Evolutionary conservation across 306 rosid genomes (phyloP), one percentile per base, ranked within the genome.

Genomic region (Pyrus pyrifolia): DNA sequence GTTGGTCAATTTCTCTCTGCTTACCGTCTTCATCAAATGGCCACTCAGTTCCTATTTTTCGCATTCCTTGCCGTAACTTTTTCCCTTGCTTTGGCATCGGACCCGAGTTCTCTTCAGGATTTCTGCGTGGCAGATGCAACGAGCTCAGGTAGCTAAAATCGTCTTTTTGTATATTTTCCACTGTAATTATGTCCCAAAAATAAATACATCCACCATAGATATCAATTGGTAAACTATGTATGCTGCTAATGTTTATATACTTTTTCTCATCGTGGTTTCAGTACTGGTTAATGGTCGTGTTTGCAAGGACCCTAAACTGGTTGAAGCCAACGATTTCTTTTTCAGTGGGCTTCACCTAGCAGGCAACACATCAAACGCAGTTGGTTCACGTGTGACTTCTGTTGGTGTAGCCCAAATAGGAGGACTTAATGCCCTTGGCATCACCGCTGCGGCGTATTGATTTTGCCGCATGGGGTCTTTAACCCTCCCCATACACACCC

Each of bases 401-500:
- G 72, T 66, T 1, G 65, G 74, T 6, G 81, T 66, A 3, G 14
- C 18, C 17, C 81, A 79, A 27, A 69, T 83, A 12, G 67, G 62
- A 1, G 83, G 86, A 18, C 72, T 83, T 17, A 83, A 83, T 78
- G 74, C 83, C n/a, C 68, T 83, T 2, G 78, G 78, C 6, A 76
- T 83, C 58, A 75, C 86, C 4, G 62, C 79, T 6, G 75, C 35
- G n/a, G 0, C 83, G 83, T n/a, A 38, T 83, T 1, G 81, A 83
- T 44, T 83, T 70, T 2, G 72, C 78, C 10, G 68, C 81, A 5
- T 40, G 68, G 61, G 86, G 83, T 1, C 35, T 76, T n/a, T 73
- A 83, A 83, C 71, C 81, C 86, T 46, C 83, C 81, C 13, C 86
- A 83, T 78, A 79, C 86, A 29, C 86, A 83, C 59, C 86, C 81